Percentiles rank a stretch among this genome's conserved stretches.
phyloP scores from a whole-genome alignment of 2,329 filamentous ascomycete species.

The Cercospora nicotianae region DNA sequence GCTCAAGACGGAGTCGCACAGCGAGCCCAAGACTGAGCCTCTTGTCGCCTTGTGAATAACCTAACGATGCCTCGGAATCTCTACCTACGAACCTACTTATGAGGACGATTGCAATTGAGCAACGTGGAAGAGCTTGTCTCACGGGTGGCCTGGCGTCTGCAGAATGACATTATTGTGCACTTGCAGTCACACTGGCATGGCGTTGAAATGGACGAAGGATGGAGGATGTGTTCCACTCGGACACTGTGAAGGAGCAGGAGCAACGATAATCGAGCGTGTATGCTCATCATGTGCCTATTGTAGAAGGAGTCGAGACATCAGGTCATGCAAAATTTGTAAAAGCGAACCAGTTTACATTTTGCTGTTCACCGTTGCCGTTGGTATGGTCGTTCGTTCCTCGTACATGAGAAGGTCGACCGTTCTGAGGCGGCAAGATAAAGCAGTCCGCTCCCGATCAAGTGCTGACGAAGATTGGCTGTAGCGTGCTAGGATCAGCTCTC shows the following conservation, averaged over 20 bases:
- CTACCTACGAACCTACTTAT: constrained; percentile 1
- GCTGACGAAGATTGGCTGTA: neutral
- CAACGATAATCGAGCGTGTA: neutral
- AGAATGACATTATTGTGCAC: constrained; percentile 5
- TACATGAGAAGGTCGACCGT: neutral
- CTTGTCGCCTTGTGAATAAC: constrained; percentile 3
- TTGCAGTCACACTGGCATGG: constrained; percentile 6
- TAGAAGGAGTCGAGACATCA: constrained; percentile 8
- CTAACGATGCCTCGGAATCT: constrained; percentile 9
- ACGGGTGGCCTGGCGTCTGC: neutral
- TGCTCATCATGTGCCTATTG: constrained; percentile 8
- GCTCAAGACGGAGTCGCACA: constrained; percentile 13
- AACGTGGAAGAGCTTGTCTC: neutral
- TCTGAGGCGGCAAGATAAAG: neutral
- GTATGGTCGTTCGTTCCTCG: too few species aligned
- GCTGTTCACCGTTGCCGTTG: neutral
- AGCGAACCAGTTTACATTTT: neutral
- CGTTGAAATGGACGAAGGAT: constrained; percentile 3
- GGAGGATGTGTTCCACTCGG: neutral
- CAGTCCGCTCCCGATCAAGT: neutral
- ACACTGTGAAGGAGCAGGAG: neutral
- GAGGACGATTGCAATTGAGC: constrained; percentile 2
- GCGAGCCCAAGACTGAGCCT: constrained; percentile 7
- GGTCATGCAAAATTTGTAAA: constrained; percentile 7
- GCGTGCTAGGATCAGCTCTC: neutral